Evolutionary conservation across 305 asterid genomes (phyloP).

Genomic region (Rubia tinctorum): DNA sequence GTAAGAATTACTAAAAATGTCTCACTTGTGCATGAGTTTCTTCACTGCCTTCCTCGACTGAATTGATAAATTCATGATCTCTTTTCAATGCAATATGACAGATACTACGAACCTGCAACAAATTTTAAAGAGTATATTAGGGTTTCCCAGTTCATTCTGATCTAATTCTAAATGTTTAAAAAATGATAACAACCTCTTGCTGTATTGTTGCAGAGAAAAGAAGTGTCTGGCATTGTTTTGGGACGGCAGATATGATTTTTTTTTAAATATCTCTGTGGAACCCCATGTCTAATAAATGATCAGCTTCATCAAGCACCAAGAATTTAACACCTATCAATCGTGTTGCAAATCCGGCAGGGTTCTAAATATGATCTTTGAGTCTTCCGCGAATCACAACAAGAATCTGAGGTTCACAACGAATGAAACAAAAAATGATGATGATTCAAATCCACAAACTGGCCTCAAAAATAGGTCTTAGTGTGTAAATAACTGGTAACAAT

Average conservation of each 20-base stretch:
- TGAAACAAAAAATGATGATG: neutral
- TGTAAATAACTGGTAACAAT: no score
- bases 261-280: constrained; percentile 94
- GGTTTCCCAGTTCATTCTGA: constrained; percentile 8
- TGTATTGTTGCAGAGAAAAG: constrained; percentile 95
- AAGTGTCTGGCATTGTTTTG: constrained; percentile 98
- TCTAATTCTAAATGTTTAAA: neutral
- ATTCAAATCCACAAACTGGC: neutral
- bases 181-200: constrained; percentile 48
- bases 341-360: constrained; percentile 90
- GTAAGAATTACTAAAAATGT: constrained; percentile 10
- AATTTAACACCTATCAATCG: constrained; percentile 90
- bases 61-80: constrained; percentile 86
- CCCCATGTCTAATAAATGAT: constrained; percentile 97
- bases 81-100: constrained; percentile 89
- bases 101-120: constrained; percentile 81
- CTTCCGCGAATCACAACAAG: constrained; percentile 99
- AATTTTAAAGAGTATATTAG: constrained; percentile 15
- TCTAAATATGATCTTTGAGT: constrained; percentile 90
- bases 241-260: constrained; percentile 84
- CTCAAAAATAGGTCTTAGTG: neutral
- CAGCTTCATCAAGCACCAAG: constrained; percentile 96
- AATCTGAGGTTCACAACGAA: constrained; percentile 45
- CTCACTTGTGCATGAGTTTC: constrained; percentile 89
- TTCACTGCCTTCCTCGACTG: constrained; percentile 90